Evolutionary conservation across 176 grass and related monocot genomes (phyloP).

Genomic region (Aegilops umbellulata): DNA sequence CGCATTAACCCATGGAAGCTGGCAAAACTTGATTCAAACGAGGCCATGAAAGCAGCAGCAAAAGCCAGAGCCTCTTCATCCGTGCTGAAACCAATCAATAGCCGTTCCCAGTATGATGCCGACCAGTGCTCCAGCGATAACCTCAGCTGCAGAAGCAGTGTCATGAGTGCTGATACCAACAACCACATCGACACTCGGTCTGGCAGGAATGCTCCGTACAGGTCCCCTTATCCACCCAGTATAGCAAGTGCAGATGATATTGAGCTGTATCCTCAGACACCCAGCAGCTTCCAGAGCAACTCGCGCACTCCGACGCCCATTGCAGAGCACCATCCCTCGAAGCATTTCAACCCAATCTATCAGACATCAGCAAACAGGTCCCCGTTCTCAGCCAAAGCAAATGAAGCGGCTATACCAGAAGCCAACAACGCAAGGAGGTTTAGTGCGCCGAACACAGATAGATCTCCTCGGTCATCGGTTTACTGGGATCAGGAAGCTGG

Average conservation of each 20-base stretch:
- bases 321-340: slow-evolving; percentile 49
- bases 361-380: slow-evolving; percentile 74
- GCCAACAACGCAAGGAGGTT: slow-evolving; percentile 34
- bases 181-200: slow-evolving; percentile 43
- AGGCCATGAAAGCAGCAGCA: slow-evolving; percentile 85
- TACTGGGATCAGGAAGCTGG: slow-evolving; percentile 98
- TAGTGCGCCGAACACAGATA: slow-evolving; percentile 9
- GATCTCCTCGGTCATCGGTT: slow-evolving; percentile 62
- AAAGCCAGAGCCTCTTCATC: slow-evolving; percentile 95
- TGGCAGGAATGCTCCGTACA: slow-evolving; percentile 42
- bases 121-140: slow-evolving; percentile 45
- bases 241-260: slow-evolving; percentile 72
- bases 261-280: slow-evolving; percentile 53
- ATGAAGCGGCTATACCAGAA: slow-evolving; percentile 32
- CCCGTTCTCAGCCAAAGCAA: slow-evolving; percentile 46
- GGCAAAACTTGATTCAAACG: slow-evolving; percentile 78
- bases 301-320: slow-evolving; percentile 34
- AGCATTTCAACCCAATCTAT: slow-evolving; percentile 87
- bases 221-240: slow-evolving; percentile 61
- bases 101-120: slow-evolving; percentile 29
- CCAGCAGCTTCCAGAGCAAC: slow-evolving; percentile 58
- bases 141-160: slow-evolving; percentile 52
- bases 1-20: slow-evolving; percentile 96
- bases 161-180: slow-evolving; percentile 54
- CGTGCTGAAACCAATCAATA: slow-evolving; percentile 73